Base-by-base conservation (phyloP, 2,329 filamentous ascomycete species). In the Truncatella angustata region DNA sequence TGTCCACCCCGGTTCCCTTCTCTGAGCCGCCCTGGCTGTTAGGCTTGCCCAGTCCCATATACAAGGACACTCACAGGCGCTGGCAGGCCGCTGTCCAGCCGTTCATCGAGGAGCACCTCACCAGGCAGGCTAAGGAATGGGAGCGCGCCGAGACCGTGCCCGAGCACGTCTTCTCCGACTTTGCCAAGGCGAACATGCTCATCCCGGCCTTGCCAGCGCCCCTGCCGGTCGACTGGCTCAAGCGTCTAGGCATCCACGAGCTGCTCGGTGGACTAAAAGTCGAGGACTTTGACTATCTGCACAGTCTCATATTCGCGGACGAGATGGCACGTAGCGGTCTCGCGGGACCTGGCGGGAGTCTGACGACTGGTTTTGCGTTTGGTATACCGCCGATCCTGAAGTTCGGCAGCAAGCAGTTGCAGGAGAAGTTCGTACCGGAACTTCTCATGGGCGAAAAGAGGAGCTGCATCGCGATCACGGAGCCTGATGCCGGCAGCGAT, bases 401-500 rank as follows among this genome's bases (percentile, higher is more conserved):
- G 62, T 91, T 85, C 63, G 87, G 84, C 9, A 80, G 73, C 60
- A 67, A 70, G 50, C 66, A 80, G 58, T 70, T 91, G 23, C 84
- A 90, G 66, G 81, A 86, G 57, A 74, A 77, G 9, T 85, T 87
- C 57, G 71, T 91, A 6, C 87, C 87, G 0, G 85, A 88, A 47
- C 73, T 91, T 1, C 72, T 91, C 11, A 79, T 77, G 0, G 85
- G 86, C 5, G 78, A 77, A 63, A 89, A 85, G 69, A 75, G 87
- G 37, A 76, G 77, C 12, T 91, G 88, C 62, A 90, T 92, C 58
- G 88, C 88, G 9, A 90, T 92, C 60, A 92, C 88, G 0, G 88
- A 92, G 64, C 88, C 88, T 0, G 83, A 82, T 49, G 87, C 87
- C 0, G 88, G 88, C 0, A 85, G 80, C 49, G 88, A 91, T 63